Base-by-base conservation (phyloP, 768 basidiomycete species). In the Cystobasidium onofrii region DNA sequence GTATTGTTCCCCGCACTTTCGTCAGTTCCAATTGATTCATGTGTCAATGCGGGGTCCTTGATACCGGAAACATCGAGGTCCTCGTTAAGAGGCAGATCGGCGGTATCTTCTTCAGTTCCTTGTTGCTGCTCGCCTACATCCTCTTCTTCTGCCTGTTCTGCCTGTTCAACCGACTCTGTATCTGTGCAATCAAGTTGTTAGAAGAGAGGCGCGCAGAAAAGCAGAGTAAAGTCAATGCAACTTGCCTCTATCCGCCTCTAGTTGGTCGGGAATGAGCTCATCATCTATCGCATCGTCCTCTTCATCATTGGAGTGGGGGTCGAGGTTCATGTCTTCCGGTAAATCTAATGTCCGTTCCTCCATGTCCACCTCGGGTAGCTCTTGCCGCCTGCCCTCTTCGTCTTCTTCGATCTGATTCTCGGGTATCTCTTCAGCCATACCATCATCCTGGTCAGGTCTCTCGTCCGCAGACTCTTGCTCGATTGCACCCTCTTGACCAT, bases 341-440 rank as follows among this genome's bases (percentile, higher is more conserved):
- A 98, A 84, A 78, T 98, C 90, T 54, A 98, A 85, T 3, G 87
- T 88, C 64, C 95, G 85, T 1, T 88, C 88, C 74, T 96, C 90
- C 27, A 85, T 88, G 55, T 92, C 81, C 74, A 87, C 84, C 23
- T 92, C 86, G 72, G 94, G 88, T 82, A 92, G 84, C 13, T 89
- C 87, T 55, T 80, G 80, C 23, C 81, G 34, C 20, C 73, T 67
- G 23, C 73, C 74, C 34, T 74, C 73, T 66, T 76, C 65, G 44
- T 88, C 87, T 76, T 97, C 92, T 50, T 97, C 92, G 20, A n/a
- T n/a, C n/a, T 86, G 86, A n/a, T 89, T 89, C 3, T 81, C 81
- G 25, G 82, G 83, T 20, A 50, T n/a, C 20, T 50, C 46, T 7
- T 50, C 46, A n/a, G 87, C 85, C 57, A 84, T 85, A 1, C 80